Evolutionary conservation across 768 basidiomycete genomes (phyloP).

Genomic region (Lactarius deliciosus): DNA sequence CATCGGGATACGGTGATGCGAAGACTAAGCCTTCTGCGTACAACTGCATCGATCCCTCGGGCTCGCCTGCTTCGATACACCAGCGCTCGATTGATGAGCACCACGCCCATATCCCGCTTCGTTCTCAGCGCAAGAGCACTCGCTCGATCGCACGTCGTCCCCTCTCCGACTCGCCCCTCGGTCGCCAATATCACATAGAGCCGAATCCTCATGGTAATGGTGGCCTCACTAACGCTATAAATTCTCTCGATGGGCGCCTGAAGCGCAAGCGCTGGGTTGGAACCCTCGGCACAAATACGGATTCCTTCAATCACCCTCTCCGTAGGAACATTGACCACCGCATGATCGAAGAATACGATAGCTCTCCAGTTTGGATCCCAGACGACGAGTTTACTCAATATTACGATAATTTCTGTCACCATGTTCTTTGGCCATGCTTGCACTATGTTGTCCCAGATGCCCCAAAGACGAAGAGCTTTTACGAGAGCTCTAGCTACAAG

Average conservation of each 20-base stretch:
- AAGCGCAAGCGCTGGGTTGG: constrained; percentile 63
- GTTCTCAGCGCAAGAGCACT: constrained; percentile 49
- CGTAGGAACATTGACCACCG: constrained; percentile 55
- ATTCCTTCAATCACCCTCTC: constrained; percentile 56
- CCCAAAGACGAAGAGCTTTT: constrained; percentile 77
- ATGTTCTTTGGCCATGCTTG: constrained; percentile 85
- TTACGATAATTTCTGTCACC: constrained; percentile 88
- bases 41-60: constrained; percentile 30
- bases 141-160: constrained; percentile 55
- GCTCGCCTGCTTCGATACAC: constrained; percentile 28
- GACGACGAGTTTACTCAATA: constrained; percentile 74
- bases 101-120: constrained; percentile 37
- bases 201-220: constrained; percentile 79
- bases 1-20: constrained; percentile 24
- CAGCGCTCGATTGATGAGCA: constrained; percentile 34
- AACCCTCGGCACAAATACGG: constrained; percentile 70
- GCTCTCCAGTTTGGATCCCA: constrained; percentile 74
- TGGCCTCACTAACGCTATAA: constrained; percentile 78
- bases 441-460: constrained; percentile 88
- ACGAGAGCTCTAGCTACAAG: constrained; percentile 76
- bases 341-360: constrained; percentile 42
- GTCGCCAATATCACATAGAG: constrained; percentile 46
- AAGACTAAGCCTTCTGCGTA: constrained; percentile 22
- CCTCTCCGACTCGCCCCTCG: constrained; percentile 36
- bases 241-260: constrained; percentile 56